Conservation (phyloP, 768 basidiomycete genomes). For the Crucibulum laeve region DNA sequence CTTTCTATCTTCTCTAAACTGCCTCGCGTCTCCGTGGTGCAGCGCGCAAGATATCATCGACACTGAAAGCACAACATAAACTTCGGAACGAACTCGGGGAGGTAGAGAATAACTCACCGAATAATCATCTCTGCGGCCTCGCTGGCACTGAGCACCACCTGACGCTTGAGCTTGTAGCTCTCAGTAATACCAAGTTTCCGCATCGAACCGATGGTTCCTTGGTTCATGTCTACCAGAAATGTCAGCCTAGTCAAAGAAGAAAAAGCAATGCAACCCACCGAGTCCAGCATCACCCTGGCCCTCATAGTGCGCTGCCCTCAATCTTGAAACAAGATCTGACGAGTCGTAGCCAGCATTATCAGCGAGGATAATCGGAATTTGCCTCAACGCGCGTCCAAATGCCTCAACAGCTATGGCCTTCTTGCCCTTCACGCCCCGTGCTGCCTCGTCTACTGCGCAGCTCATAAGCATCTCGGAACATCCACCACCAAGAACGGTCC, state of each 20-base stretch:
- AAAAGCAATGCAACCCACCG: constrained; percentile 35
- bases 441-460: constrained; percentile 87
- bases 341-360: constrained; percentile 99
- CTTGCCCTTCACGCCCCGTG: constrained; percentile 84
- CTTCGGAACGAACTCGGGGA: background rate
- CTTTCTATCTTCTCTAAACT: too few relatives aligned
- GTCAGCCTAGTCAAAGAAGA: background rate
- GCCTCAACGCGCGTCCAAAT: constrained; percentile 82
- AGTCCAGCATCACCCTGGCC: constrained; percentile 84
- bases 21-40: constrained; percentile 85
- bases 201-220: constrained; percentile 87
- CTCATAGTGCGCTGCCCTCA: constrained; percentile 93
- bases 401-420: constrained; percentile 94
- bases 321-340: constrained; percentile 85
- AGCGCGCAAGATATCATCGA: constrained; percentile 88
- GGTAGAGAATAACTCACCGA: constrained; percentile 45
- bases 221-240: constrained; percentile 71
- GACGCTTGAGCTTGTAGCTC: constrained; percentile 95
- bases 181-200: constrained; percentile 84
- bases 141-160: constrained; percentile 90
- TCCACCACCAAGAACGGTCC: constrained; percentile 91
- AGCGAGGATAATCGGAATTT: constrained; percentile 94
- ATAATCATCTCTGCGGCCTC: constrained; percentile 99
- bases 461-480: constrained; percentile 99
- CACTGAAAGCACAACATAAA: constrained; percentile 37